Conservation (phyloP, 2,329 filamentous ascomycete species). For the Bertia moriformis region DNA sequence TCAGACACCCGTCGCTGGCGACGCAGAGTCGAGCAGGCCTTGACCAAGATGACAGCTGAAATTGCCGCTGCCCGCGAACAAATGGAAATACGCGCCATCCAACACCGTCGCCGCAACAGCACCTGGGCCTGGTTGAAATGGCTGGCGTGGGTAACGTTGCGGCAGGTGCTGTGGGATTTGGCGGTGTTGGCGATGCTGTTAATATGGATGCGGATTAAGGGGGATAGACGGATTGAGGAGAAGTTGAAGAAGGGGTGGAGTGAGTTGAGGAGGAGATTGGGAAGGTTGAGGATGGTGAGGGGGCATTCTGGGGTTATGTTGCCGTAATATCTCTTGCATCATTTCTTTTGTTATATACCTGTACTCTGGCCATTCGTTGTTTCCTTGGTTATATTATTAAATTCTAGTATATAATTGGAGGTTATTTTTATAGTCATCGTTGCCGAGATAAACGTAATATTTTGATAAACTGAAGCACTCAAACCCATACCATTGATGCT, state of each 20-base stretch:
- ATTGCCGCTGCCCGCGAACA: constrained; percentile 52
- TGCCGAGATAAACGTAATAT: no score
- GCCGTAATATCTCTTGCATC: not conserved
- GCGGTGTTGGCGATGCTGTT: constrained; percentile 8
- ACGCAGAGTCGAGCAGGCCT: constrained; percentile 40
- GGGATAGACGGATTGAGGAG: not conserved
- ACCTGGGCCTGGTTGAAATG: constrained; percentile 36
- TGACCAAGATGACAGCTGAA: constrained; percentile 53
- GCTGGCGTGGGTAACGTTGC: constrained; percentile 31
- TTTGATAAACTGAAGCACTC: no score
- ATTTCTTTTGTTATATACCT: no score
- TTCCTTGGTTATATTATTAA: no score
- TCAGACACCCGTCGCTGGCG: constrained; percentile 33
- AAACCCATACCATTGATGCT: no score
- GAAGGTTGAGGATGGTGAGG: not conserved
- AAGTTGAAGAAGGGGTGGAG: not conserved
- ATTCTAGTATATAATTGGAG: no score
- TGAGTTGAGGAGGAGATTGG: not conserved
- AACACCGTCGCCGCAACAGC: constrained; percentile 27
- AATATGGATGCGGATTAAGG: not conserved
- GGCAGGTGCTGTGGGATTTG: constrained; percentile 40
- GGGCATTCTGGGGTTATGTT: not conserved
- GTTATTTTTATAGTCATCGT: no score
- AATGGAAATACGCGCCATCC: constrained; percentile 28
- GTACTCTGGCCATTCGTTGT: no score